Percentiles rank a stretch among this genome's conserved stretches.
These are phyloP conservation scores for Metschnikowia gelsemii DNA, from an alignment of 805 yeast species.

Conservation along the genomic window DNA sequence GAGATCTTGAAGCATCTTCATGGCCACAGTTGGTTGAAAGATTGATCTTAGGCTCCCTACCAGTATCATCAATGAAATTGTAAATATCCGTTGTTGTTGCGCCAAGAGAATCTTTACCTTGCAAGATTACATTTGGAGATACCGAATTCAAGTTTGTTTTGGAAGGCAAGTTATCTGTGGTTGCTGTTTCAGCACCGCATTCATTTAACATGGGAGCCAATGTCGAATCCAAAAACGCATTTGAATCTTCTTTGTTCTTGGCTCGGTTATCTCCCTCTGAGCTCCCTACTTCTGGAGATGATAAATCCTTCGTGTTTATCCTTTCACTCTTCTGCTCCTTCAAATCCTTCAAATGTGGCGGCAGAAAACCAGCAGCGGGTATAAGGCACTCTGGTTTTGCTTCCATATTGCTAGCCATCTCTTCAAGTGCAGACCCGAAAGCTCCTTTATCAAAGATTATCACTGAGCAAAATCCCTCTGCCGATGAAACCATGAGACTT, in stretches of 20 bases:
- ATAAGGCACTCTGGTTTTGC: not conserved
- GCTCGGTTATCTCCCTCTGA: too few relatives aligned
- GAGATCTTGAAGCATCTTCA: conserved; percentile 4
- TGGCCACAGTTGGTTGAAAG: not conserved
- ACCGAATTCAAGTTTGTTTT: too few relatives aligned
- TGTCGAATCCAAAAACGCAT: too few relatives aligned
- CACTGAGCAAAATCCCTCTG: conserved; percentile 89
- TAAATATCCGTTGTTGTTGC: too few relatives aligned
- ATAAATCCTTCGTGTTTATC: not conserved
- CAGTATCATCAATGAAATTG: not conserved
- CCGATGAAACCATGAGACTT: conserved; percentile 69
- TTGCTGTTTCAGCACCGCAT: too few relatives aligned
- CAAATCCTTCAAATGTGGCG: not conserved
- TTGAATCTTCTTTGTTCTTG: too few relatives aligned
- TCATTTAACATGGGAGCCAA: too few relatives aligned
- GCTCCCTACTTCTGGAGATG: too few relatives aligned
- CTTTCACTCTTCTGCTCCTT: not conserved
- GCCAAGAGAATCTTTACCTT: not conserved
- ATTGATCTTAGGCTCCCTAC: not conserved
- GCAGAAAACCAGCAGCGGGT: not conserved
- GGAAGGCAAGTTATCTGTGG: too few relatives aligned
- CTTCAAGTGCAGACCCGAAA: conserved; percentile 50
- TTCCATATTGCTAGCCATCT: not conserved
- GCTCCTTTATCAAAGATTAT: conserved; percentile 52
- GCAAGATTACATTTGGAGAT: too few relatives aligned